Conservation (phyloP, 805 yeast genomes). For the Starmera dryadoides region DNA sequence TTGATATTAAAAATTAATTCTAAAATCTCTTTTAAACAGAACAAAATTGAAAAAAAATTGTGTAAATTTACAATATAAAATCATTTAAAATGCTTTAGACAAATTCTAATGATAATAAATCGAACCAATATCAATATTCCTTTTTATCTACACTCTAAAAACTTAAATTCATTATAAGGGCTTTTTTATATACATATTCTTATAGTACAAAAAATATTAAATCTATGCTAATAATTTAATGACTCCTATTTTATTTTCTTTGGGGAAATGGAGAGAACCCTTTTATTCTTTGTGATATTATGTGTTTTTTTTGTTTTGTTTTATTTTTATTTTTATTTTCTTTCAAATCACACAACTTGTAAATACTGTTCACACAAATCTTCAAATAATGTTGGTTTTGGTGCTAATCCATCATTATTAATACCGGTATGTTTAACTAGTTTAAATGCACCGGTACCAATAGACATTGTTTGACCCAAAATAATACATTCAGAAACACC, state of each 20-base stretch:
- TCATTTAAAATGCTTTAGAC: too few species aligned
- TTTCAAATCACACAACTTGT: neutral
- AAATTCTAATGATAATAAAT: too few species aligned
- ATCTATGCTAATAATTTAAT: neutral
- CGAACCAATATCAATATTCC: too few species aligned
- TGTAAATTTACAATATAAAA: too few species aligned
- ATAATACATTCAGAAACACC: slow-evolving; percentile 98
- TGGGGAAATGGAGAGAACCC: neutral
- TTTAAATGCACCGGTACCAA: slow-evolving; percentile 96
- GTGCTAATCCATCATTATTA: slow-evolving; percentile 33
- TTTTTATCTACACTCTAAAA: too few species aligned
- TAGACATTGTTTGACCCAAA: slow-evolving; percentile 93
- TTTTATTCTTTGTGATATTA: neutral
- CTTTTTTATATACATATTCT: neutral
- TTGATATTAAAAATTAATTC: too few species aligned
- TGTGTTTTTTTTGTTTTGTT: neutral
- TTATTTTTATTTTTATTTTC: too few species aligned
- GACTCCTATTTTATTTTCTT: neutral
- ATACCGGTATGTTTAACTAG: slow-evolving; percentile 55
- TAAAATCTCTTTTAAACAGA: too few species aligned
- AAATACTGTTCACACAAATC: slow-evolving; percentile 20
- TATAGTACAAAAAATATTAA: neutral
- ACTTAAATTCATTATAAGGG: neutral
- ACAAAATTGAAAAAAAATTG: too few species aligned
- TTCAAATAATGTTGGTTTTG: slow-evolving; percentile 41